Evolutionary conservation across 2,329 filamentous ascomycete genomes (phyloP), one percentile per base, ranked within the genome.

Genomic region (Calonectria multiphialidica): DNA sequence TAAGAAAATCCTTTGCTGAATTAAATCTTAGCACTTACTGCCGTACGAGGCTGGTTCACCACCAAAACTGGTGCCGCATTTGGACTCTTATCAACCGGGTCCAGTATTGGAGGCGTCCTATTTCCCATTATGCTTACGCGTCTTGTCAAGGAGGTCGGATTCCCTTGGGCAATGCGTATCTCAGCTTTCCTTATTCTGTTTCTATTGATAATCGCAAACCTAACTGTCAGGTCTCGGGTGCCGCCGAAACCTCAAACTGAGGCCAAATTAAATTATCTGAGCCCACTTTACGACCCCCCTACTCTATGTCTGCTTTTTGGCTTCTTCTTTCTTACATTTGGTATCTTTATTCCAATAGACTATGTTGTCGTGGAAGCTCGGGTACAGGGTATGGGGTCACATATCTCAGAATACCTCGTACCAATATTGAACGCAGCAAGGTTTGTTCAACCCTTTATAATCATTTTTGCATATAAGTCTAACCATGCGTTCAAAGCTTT

Each of bases 101-200:
- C 83, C 0, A 82, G 80, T 6, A 70, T 86, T 2, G 84, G 85
- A 1, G 84, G 84, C n/a, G 81, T 85, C 12, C 76, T 86, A 5
- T 82, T 85, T n/a, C 85, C 85, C 1, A 83, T 86, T 69, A 84
- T 86, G 81, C 73, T 86, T 1, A 80, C 75, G 0, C 80, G 77
- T 12, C 71, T 86, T 3, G 84, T 85, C 13, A 70, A 71, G 0
- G 42, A 67, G 1, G 74, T 85, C n/a, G 84, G 84, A 0, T 86
- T 83, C n/a, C 78, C 77, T 1, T 86, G 84, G 85, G 76, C 84
- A 1, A 84, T 87, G 80, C 81, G 85, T 33, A 82, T 78, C 2
- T 78, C 77, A 0, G 84, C 81, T 1, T 85, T 87, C 28, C 68
- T 86, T 10, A 83, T 85, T 33, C 66, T 86, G 0, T 77, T 47